phyloP scores from a whole-genome alignment of 2,329 filamentous ascomycete genomes.

The Hortaea sp. region DNA sequence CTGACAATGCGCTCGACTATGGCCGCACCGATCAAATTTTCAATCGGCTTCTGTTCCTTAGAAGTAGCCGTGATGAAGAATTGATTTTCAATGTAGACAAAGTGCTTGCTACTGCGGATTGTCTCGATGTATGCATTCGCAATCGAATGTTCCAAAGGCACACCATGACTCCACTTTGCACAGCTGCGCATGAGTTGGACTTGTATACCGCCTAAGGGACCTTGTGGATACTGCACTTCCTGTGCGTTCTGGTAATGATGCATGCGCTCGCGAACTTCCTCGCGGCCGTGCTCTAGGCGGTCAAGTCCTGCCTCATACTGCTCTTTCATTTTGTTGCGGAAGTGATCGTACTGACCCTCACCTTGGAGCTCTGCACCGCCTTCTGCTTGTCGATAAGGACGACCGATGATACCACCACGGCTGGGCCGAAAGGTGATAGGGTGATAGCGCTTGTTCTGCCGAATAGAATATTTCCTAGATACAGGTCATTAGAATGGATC shows the following conservation, averaged over 20 bases:
- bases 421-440: conserved; percentile 27
- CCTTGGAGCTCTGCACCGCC: conserved; percentile 15
- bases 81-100: conserved; percentile 96
- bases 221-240: conserved; percentile 18
- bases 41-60: conserved; percentile 59
- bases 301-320: conserved; percentile 17
- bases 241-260: conserved; percentile 2
- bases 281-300: conserved; percentile 14
- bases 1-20: conserved; percentile 69
- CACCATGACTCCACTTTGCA: conserved; percentile 47
- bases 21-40: conserved; percentile 67
- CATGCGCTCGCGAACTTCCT: conserved; percentile 12
- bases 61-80: conserved; percentile 81
- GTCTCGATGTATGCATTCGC: conserved; percentile 90
- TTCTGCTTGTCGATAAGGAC: conserved; percentile 19
- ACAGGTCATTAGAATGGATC: no score
- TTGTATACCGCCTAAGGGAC: conserved; percentile 58
- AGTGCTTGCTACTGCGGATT: conserved; percentile 91
- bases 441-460: conserved; percentile 41
- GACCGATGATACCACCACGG: conserved; percentile 25
- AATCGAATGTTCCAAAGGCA: conserved; percentile 64
- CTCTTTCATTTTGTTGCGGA: conserved; percentile 21
- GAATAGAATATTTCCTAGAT: conserved; percentile 55
- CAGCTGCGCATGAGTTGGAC: conserved; percentile 64
- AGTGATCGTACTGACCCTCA: conserved; percentile 21